Conservation (phyloP, 768 basidiomycete genomes). For the Tephrocybe rancida region DNA sequence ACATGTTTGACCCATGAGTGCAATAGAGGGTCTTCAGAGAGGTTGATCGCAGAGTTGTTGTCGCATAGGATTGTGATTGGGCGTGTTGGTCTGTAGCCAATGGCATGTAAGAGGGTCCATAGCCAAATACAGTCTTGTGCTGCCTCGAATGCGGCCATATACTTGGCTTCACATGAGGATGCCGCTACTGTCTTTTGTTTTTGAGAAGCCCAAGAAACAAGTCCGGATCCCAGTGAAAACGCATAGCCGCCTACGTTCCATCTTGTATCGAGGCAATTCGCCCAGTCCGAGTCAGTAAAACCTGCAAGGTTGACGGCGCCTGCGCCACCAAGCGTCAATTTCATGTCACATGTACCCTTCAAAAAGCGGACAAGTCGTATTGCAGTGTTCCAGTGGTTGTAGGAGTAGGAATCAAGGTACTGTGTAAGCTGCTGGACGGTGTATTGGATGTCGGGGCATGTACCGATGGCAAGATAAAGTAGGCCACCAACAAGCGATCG, state of each 20-base stretch:
- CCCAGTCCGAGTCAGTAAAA: neutral
- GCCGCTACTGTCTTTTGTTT: neutral
- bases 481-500: conserved; percentile 17
- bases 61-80: conserved; percentile 20
- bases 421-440: conserved; percentile 16
- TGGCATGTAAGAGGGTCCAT: neutral
- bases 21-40: no score
- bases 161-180: neutral
- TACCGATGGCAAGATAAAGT: conserved; percentile 19
- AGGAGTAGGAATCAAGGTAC: neutral
- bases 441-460: conserved; percentile 27
- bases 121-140: neutral
- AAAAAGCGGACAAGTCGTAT: neutral
- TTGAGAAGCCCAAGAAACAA: neutral
- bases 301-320: neutral
- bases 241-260: neutral
- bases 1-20: conserved; percentile 30
- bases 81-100: no score
- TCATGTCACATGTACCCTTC: neutral
- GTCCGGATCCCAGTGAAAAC: neutral
- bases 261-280: neutral
- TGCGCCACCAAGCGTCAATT: neutral
- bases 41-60: conserved; percentile 33
- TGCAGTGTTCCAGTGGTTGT: neutral
- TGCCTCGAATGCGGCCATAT: neutral